These are phyloP conservation scores for Cymbopogon flexuosus DNA, from an alignment of 202 grass and related monocot species.

Conservation along the genomic window DNA sequence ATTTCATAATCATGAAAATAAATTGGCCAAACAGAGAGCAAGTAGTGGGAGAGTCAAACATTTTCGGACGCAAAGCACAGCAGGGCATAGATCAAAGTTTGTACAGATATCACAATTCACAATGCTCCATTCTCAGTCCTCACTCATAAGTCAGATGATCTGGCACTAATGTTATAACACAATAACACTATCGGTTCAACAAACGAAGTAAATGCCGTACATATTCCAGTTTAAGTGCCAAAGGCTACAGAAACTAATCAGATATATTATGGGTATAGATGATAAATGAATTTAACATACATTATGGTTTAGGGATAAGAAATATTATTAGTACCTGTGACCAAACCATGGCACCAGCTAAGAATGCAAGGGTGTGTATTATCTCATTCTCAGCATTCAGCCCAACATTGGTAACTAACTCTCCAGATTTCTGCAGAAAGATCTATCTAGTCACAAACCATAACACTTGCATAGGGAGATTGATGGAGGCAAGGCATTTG, in stretches of 20 bases:
- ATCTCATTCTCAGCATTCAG: slow-evolving; percentile 86
- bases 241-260: slow-evolving; percentile 8
- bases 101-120: neutral
- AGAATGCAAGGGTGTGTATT: slow-evolving; percentile 91
- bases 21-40: neutral
- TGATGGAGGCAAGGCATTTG: slow-evolving; percentile 12
- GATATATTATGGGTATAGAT: neutral
- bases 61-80: slow-evolving; percentile 2
- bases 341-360: slow-evolving; percentile 91
- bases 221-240: neutral
- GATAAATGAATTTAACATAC: neutral
- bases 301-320: neutral
- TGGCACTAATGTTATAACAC: neutral
- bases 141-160: neutral
- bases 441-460: slow-evolving; percentile 40
- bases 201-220: neutral
- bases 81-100: neutral
- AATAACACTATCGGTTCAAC: slow-evolving; percentile 6
- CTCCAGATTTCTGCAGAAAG: slow-evolving; percentile 61
- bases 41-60: neutral
- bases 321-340: slow-evolving; percentile 62
- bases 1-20: slow-evolving; percentile 7
- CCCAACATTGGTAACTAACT: slow-evolving; percentile 48
- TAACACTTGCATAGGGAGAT: slow-evolving; percentile 9
- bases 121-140: neutral